These are phyloP conservation scores for Vicia villosa DNA, from an alignment of 306 rosid species.

Conservation along the genomic window DNA sequence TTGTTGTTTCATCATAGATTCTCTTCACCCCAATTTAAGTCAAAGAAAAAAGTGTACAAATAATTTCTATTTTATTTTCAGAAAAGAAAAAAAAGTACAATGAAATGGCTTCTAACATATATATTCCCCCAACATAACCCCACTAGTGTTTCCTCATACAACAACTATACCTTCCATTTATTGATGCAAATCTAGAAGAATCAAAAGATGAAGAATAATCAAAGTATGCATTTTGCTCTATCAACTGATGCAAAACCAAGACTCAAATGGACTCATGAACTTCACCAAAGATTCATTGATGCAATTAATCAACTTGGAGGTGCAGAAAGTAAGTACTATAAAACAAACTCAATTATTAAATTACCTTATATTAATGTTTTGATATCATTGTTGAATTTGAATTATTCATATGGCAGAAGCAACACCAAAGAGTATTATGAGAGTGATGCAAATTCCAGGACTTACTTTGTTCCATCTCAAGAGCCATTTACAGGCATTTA, in stretches of 20 bases:
- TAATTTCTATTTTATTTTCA: not conserved
- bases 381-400: not conserved
- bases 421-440: constrained; percentile 93
- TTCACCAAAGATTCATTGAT: constrained; percentile 84
- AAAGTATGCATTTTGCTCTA: constrained; percentile 79
- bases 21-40: constrained; percentile 82
- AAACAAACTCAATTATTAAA: not conserved
- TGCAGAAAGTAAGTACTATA: constrained; percentile 77
- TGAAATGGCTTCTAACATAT: constrained; percentile 89
- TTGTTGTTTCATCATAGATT: constrained; percentile 80
- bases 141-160: constrained; percentile 74
- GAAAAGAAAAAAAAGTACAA: constrained; percentile 45
- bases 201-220: constrained; percentile 61
- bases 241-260: constrained; percentile 96
- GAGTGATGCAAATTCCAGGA: constrained; percentile 86
- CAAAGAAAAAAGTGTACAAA: constrained; percentile 62
- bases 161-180: constrained; percentile 51
- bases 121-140: constrained; percentile 94
- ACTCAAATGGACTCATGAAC: constrained; percentile 90
- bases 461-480: constrained; percentile 92
- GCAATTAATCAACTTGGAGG: constrained; percentile 93
- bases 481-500: constrained; percentile 95
- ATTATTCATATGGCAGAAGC: constrained; percentile 66
- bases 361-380: not conserved
- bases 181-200: constrained; percentile 44